Evolutionary conservation across 2,329 filamentous ascomycete genomes (phyloP).

Genomic region (Epichloe typhina): DNA sequence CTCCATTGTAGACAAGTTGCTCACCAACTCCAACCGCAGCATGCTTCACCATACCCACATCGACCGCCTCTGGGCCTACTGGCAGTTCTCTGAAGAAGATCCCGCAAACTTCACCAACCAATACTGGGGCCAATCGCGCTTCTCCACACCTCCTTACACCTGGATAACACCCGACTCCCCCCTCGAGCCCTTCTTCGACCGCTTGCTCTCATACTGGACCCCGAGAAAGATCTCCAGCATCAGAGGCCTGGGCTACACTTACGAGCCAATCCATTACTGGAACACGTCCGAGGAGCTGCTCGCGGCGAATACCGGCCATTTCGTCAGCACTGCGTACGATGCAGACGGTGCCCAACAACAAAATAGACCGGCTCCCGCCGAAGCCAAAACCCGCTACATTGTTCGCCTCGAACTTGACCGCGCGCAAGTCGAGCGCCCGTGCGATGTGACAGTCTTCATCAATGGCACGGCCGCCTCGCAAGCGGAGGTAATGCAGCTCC

Average conservation of each 20-base stretch:
- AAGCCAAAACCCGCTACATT: constrained; percentile 20
- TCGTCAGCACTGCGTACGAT: constrained; percentile 22
- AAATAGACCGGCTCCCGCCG: background rate
- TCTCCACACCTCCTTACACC: constrained; percentile 25
- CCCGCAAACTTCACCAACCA: constrained; percentile 28
- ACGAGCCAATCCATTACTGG: constrained; percentile 24
- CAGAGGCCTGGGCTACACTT: constrained; percentile 25
- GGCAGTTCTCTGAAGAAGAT: too few species aligned
- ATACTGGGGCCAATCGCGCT: constrained; percentile 24
- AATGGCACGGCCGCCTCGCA: constrained; percentile 19
- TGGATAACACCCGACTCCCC: constrained; percentile 30
- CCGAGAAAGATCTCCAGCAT: constrained; percentile 21
- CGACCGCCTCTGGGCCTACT: constrained; percentile 50
- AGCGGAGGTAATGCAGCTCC: constrained; percentile 24
- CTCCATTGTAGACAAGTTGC: background rate
- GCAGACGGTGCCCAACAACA: background rate
- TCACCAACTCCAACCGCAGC: constrained; percentile 8
- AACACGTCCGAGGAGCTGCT: constrained; percentile 18
- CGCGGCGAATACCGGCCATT: constrained; percentile 15
- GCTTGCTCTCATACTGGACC: constrained; percentile 26
- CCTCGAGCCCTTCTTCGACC: constrained; percentile 36
- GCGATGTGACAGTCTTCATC: constrained; percentile 21
- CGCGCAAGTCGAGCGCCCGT: constrained; percentile 22
- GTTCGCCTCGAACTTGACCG: constrained; percentile 21
- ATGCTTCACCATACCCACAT: constrained; percentile 44